Conservation (phyloP, 805 yeast species). For the Myxozyma mucilagina region DNA sequence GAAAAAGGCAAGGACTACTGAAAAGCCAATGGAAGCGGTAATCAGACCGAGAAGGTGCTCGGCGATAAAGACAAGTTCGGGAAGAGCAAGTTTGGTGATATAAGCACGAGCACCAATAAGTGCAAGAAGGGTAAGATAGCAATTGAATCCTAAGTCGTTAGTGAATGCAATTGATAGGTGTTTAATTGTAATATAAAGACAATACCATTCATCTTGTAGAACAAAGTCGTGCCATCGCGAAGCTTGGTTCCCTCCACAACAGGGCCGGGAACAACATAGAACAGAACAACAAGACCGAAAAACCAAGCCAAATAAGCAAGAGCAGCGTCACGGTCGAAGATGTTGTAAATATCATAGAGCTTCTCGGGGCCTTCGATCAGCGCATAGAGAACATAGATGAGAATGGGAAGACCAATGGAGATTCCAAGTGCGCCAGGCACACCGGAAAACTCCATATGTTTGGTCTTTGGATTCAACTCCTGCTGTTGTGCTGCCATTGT, state of each 20-base stretch:
- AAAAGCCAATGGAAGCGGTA: slow-evolving; percentile 60
- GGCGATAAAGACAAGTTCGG: slow-evolving; percentile 73
- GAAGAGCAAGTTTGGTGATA: slow-evolving; percentile 46
- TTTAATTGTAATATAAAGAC: background rate
- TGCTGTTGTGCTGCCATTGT: background rate
- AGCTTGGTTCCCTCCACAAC: slow-evolving; percentile 62
- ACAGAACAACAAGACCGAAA: slow-evolving; percentile 60
- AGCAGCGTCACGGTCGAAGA: slow-evolving; percentile 47
- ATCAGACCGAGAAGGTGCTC: slow-evolving; percentile 66
- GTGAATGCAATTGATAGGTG: background rate
- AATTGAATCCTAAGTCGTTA: slow-evolving; percentile 26
- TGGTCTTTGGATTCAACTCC: slow-evolving; percentile 65
- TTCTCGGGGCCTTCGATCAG: slow-evolving; percentile 55
- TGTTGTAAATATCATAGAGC: slow-evolving; percentile 23
- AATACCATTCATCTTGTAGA: slow-evolving; percentile 81
- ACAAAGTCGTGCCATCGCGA: slow-evolving; percentile 71
- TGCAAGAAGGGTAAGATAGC: slow-evolving; percentile 49
- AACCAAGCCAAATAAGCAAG: slow-evolving; percentile 73
- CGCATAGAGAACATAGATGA: slow-evolving; percentile 60
- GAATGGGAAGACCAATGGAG: slow-evolving; percentile 63
- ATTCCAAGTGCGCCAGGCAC: slow-evolving; percentile 68
- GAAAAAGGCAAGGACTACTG: slow-evolving; percentile 60
- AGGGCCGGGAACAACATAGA: slow-evolving; percentile 66
- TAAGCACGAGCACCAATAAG: slow-evolving; percentile 55
- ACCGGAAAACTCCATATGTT: slow-evolving; percentile 75